phyloP scores from a whole-genome alignment of 2,329 filamentous ascomycete species.

The Coniochaeta sp. region DNA sequence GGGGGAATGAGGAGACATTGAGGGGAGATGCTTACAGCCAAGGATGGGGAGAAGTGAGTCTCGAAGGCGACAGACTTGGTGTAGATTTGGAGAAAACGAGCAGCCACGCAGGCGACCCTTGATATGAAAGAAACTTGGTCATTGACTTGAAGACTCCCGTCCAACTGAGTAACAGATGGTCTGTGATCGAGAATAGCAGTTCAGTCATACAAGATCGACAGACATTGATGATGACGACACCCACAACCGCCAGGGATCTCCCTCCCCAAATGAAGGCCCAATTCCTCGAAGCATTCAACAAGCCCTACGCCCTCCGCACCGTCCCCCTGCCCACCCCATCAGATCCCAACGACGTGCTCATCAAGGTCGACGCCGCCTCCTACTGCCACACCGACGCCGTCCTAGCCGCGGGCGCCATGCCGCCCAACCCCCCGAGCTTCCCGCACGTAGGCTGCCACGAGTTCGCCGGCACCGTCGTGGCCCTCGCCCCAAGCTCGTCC shows the following conservation, averaged over 20 bases:
- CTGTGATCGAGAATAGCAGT: neutral
- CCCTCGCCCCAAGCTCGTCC: constrained; percentile 9
- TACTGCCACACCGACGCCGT: constrained; percentile 35
- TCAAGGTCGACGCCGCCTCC: constrained; percentile 36
- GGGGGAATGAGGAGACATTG: neutral
- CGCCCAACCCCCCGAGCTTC: constrained; percentile 24
- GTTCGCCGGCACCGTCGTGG: constrained; percentile 34
- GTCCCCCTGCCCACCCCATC: constrained; percentile 24
- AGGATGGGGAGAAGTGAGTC: no score
- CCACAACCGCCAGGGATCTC: neutral
- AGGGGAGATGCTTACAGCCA: neutral
- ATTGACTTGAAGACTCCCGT: neutral
- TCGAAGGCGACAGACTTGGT: no score
- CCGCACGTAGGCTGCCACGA: constrained; percentile 37
- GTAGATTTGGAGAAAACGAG: no score
- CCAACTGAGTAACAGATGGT: neutral
- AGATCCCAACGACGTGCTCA: constrained; percentile 29
- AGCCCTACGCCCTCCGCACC: constrained; percentile 26
- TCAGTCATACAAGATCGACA: neutral
- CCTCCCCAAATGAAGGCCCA: constrained; percentile 28
- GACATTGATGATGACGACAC: neutral
- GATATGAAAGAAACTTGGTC: neutral
- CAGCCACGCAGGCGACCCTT: neutral
- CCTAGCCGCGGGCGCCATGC: constrained; percentile 18
- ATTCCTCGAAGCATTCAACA: constrained; percentile 30